Evolutionary conservation across 2,329 filamentous ascomycete genomes (phyloP), one percentile per base, ranked within the genome.

Genomic region (Epichloe uncinata): DNA sequence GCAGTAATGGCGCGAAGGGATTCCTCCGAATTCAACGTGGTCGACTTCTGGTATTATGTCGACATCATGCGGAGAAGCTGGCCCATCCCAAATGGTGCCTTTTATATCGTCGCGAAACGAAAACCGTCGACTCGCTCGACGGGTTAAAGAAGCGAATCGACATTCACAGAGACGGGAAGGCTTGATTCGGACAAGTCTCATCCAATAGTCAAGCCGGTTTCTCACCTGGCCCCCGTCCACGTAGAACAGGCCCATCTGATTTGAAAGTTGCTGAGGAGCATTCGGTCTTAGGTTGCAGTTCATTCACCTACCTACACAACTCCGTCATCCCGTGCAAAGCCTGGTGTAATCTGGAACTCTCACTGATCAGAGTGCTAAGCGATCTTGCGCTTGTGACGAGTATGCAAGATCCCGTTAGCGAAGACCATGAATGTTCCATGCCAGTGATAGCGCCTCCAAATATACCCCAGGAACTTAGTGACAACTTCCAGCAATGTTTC

Each of bases 331-430:
- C 18, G 12, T 15, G 18, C 18, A 38, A 38, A 15, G 12, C 36
- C 34, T 30, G 13, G 26, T 30, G 30, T n/a, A 7, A 37, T 41
- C 6, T 22, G 20, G 37, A 16, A n/a, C 20, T 16, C 7, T 11
- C n/a, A 12, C 22, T 47, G 20, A 9, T 16, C 5, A 20, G 15
- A 15, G 3, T 26, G 13, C n/a, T 48, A 48, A 48, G 46, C 46
- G 46, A 48, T 26, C 37, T 16, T 33, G 37, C 15, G 37, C 45
- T 48, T 15, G 37, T 18, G 15, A 45, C 13, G 5, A 26, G 9
- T 26, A 35, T 49, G 47, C 47, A 49, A 26, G 42, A 20, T 34
- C 34, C 47, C 47, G 47, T 44, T 18, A 37, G 35, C 34, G 41
- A 49, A 35, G 11, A 38, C 5, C 16, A 26, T 12, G 37, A 36